Conservation (phyloP, 495 filamentous ascomycete species). For the Penicillium mononematosum region DNA sequence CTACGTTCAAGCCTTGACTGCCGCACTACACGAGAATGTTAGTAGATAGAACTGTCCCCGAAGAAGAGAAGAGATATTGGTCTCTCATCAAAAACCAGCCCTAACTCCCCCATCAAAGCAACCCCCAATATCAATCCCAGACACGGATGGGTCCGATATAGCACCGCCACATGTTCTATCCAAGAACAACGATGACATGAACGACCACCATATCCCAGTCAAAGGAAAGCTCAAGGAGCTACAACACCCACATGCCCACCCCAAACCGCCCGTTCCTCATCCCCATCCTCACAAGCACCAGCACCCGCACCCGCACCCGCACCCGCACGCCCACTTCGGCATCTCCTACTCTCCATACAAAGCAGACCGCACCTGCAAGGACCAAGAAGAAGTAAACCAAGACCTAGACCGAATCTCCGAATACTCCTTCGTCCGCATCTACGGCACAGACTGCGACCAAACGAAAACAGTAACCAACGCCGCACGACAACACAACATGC, state of each 20-base stretch:
- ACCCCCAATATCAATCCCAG: conserved; percentile 1
- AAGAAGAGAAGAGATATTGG: conserved; percentile 7
- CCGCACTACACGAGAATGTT: conserved; percentile 13
- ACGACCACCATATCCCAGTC: background rate
- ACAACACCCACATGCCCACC: background rate
- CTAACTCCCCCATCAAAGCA: background rate
- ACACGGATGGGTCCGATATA: background rate
- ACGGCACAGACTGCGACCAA: conserved; percentile 79
- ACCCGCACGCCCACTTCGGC: conserved; percentile 39
- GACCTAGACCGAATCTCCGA: conserved; percentile 58
- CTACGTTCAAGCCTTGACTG: conserved; percentile 7
- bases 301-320: conserved; percentile 9
- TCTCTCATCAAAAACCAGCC: background rate
- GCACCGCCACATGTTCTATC: background rate
- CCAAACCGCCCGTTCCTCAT: conserved; percentile 9
- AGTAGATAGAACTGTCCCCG: conserved; percentile 13
- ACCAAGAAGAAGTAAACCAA: conserved; percentile 54
- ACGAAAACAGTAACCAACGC: conserved; percentile 58
- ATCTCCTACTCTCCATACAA: conserved; percentile 78
- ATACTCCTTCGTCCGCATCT: conserved; percentile 68
- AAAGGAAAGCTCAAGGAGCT: background rate
- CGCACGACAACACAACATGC: conserved; percentile 56
- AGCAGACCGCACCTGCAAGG: conserved; percentile 63
- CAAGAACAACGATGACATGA: background rate
- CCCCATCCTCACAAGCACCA: conserved; percentile 2